phyloP scores from a whole-genome alignment of 225 moss, liverwort and hornwort genomes.

The Pleurozium schreberi region DNA sequence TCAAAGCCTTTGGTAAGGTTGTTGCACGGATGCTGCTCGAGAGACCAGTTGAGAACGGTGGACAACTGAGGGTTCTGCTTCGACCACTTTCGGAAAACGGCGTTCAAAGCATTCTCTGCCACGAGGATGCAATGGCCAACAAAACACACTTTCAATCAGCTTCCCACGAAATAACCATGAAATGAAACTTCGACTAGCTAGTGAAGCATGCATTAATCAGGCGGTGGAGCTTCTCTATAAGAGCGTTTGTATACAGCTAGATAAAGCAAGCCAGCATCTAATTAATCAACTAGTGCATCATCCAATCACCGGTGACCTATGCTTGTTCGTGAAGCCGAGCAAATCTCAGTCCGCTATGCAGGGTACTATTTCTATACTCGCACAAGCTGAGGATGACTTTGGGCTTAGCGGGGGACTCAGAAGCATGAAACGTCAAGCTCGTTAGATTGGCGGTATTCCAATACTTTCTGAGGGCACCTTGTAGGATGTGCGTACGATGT shows the following conservation, averaged over 20 bases:
- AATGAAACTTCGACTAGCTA: too few species aligned
- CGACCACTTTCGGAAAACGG: not conserved
- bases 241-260: not conserved
- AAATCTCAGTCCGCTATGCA: not conserved
- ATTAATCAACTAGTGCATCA: not conserved
- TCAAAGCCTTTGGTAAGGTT: accelerated
- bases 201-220: not conserved
- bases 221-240: not conserved
- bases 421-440: not conserved
- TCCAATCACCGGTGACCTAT: not conserved
- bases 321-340: not conserved
- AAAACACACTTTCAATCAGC: not conserved
- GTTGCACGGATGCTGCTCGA: not conserved
- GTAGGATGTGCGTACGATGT: too few species aligned
- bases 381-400: not conserved
- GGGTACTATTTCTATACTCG: not conserved
- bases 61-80: not conserved
- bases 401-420: not conserved
- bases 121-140: not conserved
- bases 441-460: too few species aligned
- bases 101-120: not conserved
- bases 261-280: not conserved
- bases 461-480: too few species aligned
- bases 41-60: not conserved
- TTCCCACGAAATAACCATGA: not conserved